Percentiles rank a stretch among this genome's conserved stretches.
Evolutionary conservation across 192 early-diverging fungal genomes (phyloP).

Genomic region (Obelidium mucronatum): DNA sequence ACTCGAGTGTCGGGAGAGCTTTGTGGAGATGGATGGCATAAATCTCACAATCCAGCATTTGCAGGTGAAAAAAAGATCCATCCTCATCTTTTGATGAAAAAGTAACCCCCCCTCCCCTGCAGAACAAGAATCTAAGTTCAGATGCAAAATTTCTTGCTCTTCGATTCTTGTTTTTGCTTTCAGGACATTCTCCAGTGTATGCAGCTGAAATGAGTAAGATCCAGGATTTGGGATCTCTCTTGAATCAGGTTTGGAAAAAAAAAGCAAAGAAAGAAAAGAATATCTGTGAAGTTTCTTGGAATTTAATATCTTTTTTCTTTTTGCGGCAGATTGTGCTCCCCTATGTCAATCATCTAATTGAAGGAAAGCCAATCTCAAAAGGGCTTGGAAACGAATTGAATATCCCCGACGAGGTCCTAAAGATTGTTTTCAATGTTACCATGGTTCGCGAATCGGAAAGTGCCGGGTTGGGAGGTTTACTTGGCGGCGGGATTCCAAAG

Average conservation of each 20-base stretch:
- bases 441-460: constrained; percentile 14
- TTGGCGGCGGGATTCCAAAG: neutral
- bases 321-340: neutral
- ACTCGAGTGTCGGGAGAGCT: constrained; percentile 48
- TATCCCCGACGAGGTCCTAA: constrained; percentile 47
- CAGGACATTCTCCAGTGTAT: constrained; percentile 38
- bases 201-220: neutral
- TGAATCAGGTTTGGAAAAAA: constrained; percentile 3
- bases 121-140: constrained; percentile 44
- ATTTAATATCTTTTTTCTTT: too few relatives aligned
- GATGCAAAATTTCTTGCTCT: constrained; percentile 68
- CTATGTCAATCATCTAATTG: constrained; percentile 12
- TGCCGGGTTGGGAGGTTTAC: neutral
- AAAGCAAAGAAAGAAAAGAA: too few relatives aligned
- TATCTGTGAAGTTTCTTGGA: too few relatives aligned
- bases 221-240: neutral
- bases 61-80: neutral
- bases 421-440: constrained; percentile 56
- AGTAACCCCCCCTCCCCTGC: too few relatives aligned
- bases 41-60: constrained; percentile 34
- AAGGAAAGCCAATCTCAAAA: constrained; percentile 6
- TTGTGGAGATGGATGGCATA: constrained; percentile 57
- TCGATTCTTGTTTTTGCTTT: constrained; percentile 75
- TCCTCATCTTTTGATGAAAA: neutral
- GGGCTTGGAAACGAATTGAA: constrained; percentile 34